These are phyloP conservation scores for Saccharomycopsis oosterbeekiorum DNA, from an alignment of 805 yeast species.

Conservation along the genomic window DNA sequence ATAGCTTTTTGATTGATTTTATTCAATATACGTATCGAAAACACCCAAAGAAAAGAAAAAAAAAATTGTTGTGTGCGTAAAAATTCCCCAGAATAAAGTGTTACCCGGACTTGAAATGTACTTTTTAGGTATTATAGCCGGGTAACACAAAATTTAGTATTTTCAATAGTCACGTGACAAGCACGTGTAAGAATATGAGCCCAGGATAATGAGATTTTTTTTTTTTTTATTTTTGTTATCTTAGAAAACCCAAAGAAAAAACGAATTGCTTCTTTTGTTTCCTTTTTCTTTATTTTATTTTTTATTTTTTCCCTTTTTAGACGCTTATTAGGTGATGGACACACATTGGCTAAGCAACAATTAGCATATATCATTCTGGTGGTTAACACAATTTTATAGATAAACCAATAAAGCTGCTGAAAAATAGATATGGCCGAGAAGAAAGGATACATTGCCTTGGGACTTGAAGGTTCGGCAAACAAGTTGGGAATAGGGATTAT, in stretches of 20 bases:
- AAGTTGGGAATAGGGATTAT: constrained; percentile 92
- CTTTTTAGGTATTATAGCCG: not conserved
- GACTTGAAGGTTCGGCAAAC: constrained; percentile 96
- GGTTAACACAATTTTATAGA: too few species aligned
- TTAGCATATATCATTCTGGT: too few species aligned
- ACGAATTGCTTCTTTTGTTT: not conserved
- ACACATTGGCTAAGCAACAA: too few species aligned
- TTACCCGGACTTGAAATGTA: not conserved
- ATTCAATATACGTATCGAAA: not conserved
- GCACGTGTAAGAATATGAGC: not conserved
- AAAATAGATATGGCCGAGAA: not conserved
- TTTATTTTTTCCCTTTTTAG: too few species aligned
- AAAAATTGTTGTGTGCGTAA: not conserved
- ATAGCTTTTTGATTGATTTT: not conserved
- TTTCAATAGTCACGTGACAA: not conserved
- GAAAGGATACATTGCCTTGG: constrained; percentile 56
- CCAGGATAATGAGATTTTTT: too few species aligned
- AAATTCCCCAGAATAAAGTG: too few species aligned
- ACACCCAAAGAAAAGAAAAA: not conserved
- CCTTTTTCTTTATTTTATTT: too few species aligned
- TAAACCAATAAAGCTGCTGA: too few species aligned
- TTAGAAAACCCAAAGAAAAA: not conserved
- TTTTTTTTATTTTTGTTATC: too few species aligned
- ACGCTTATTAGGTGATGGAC: too few species aligned
- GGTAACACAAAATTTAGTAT: not conserved